These are phyloP conservation scores for Tylopilus cervinicoccineus DNA, from an alignment of 768 basidiomycete genomes.

Conservation along the genomic window DNA sequence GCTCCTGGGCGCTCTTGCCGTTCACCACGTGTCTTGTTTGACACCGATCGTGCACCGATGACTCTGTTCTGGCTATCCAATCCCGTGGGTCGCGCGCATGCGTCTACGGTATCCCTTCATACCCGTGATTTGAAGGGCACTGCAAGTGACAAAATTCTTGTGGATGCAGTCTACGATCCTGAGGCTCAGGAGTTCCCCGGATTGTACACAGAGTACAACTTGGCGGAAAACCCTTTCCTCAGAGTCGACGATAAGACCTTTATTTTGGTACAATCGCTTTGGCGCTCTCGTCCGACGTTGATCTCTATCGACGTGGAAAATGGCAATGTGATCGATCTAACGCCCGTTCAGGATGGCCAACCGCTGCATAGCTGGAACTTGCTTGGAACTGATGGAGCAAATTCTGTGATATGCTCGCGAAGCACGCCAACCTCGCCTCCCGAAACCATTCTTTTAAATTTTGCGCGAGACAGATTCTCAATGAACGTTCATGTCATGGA, in stretches of 20 bases:
- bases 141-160: slow-evolving; percentile 26
- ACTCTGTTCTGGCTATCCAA: slow-evolving; percentile 53
- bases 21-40: slow-evolving; percentile 49
- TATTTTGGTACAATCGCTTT: slow-evolving; percentile 43
- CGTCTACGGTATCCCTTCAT: slow-evolving; percentile 51
- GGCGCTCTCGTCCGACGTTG: slow-evolving; percentile 52
- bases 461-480: slow-evolving; percentile 21
- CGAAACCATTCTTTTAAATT: slow-evolving; percentile 46
- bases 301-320: slow-evolving; percentile 40
- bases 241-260: slow-evolving; percentile 8
- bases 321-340: slow-evolving; percentile 38
- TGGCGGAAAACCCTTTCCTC: slow-evolving; percentile 43
- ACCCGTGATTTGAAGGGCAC: slow-evolving; percentile 33
- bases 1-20: slow-evolving; percentile 46
- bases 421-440: slow-evolving; percentile 46
- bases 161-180: slow-evolving; percentile 41
- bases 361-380: slow-evolving; percentile 51
- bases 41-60: slow-evolving; percentile 17
- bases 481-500: slow-evolving; percentile 40
- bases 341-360: slow-evolving; percentile 8
- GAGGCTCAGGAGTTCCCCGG: slow-evolving; percentile 51
- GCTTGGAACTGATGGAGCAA: slow-evolving; percentile 43
- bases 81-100: slow-evolving; percentile 55
- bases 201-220: slow-evolving; percentile 49
- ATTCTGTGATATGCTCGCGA: slow-evolving; percentile 43